Base-by-base conservation (phyloP, 768 basidiomycete species). In the Kwoniella shandongensis region DNA sequence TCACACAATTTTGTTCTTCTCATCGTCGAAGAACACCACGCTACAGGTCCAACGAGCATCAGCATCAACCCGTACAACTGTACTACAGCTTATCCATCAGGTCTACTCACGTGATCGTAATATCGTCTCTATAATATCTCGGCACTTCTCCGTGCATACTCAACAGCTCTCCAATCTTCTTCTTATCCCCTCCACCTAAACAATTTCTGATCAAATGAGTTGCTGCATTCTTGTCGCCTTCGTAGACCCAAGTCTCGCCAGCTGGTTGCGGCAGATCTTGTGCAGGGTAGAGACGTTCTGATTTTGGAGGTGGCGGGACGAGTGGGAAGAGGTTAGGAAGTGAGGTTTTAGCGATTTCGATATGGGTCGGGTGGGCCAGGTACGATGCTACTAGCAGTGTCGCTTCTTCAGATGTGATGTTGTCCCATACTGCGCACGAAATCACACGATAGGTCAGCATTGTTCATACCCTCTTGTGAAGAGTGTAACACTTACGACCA, bases 171-270 rank as follows among this genome's bases (percentile, higher is more conserved):
- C 49, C 59, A 26, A 66, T 49, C 6, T 42, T 48, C 58, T 68
- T 63, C 46, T 54, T 51, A 51, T 75, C 67, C 2, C 59, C 67
- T 2, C 71, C 71, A 20, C 58, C 67, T 25, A 76, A 52, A 5
- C 65, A 59, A 54, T 76, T 76, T 40, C 73, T 47, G 44, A 76
- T 76, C 62, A 76, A 50, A 51, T 76, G 75, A 1, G 75, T 76
- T 0, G 75, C 73, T 6, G 72, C 73, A 55, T 76, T 76, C 30
- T 47, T 47, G 51, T 76, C 75, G 1, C 64, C 64, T 47, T 67
- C 67, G 58, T 49, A 76, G 1, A 65, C 68, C 75, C 75, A 76
- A 15, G 57, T 53, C 15, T 36, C 58, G 26, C 44, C 44, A 3
- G 32, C 26, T 6, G 58, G 42, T 17, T 62, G 66, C 3, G 72